Evolutionary conservation across 139 green algal species (phyloP).

Genomic region (Chlamydomonas applanata): DNA sequence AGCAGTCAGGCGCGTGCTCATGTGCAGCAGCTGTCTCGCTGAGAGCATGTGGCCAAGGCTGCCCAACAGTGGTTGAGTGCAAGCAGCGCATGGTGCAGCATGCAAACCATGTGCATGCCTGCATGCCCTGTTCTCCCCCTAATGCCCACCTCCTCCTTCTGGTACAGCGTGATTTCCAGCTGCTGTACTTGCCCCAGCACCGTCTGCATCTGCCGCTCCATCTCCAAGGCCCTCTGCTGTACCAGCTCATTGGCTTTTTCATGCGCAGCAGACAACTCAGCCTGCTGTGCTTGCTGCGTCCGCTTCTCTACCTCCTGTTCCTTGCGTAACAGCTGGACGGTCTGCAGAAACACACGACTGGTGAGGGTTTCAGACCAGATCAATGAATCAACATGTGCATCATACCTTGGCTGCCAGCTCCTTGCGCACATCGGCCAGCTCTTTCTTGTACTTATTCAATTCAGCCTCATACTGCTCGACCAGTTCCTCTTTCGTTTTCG

Average conservation of each 20-base stretch:
- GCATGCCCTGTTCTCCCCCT: neutral
- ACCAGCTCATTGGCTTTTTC: conserved; percentile 30
- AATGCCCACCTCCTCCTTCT: conserved; percentile 41
- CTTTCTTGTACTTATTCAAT: conserved; percentile 6
- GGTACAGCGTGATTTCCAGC: conserved; percentile 27
- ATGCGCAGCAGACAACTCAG: conserved; percentile 2
- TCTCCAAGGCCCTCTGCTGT: conserved; percentile 4
- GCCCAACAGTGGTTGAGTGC: too few species aligned
- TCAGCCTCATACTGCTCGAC: neutral
- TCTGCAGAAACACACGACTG: too few species aligned
- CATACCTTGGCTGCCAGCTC: conserved; percentile 45
- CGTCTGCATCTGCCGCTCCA: conserved; percentile 26
- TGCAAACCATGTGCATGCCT: neutral
- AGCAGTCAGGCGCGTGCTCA: too few species aligned
- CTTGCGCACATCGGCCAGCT: conserved; percentile 35
- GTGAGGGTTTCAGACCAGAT: too few species aligned
- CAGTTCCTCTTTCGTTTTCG: too few species aligned
- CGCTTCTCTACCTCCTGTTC: conserved; percentile 25
- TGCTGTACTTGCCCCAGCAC: conserved; percentile 25
- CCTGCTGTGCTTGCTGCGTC: neutral
- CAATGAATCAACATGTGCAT: too few species aligned
- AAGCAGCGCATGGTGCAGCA: too few species aligned
- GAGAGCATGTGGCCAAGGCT: too few species aligned
- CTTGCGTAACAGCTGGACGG: conserved; percentile 44
- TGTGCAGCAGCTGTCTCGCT: too few species aligned